Percentiles rank a stretch among this genome's conserved stretches.
These are phyloP conservation scores for Pseudogymnoascus sp. DNA, from an alignment of 2,329 filamentous ascomycete species.

Conservation along the genomic window DNA sequence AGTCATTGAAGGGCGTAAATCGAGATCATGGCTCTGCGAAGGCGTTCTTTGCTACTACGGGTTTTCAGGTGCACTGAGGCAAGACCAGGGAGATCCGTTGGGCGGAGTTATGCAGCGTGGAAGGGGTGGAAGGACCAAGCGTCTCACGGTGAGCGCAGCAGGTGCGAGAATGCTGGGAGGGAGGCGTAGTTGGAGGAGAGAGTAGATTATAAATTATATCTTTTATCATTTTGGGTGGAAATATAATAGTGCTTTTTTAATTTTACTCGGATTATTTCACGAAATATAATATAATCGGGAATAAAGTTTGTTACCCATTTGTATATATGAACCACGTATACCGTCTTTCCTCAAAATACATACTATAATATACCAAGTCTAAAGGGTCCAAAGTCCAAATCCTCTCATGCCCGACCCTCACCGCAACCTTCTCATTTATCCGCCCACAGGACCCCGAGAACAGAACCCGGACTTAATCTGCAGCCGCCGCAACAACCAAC, in stretches of 20 bases:
- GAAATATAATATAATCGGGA: neutral
- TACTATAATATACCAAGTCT: neutral
- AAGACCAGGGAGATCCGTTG: too few relatives aligned
- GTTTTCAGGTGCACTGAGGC: too few relatives aligned
- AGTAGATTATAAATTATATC: neutral
- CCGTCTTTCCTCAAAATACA: neutral
- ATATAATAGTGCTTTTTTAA: neutral
- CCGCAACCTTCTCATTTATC: neutral
- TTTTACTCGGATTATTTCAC: neutral
- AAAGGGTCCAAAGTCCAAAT: neutral
- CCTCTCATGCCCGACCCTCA: neutral
- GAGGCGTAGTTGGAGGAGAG: too few relatives aligned
- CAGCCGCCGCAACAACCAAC: neutral
- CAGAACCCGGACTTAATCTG: neutral
- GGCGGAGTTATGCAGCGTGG: too few relatives aligned
- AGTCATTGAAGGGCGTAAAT: too few relatives aligned
- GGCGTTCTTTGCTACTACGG: too few relatives aligned
- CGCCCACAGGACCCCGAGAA: neutral
- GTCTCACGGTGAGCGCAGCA: too few relatives aligned
- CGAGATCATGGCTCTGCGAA: too few relatives aligned
- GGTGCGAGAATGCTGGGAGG: too few relatives aligned
- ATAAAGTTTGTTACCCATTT: neutral
- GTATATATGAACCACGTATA: neutral
- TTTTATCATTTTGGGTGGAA: neutral
- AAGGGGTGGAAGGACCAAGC: too few relatives aligned